A percentile compares a stretch with the other conserved stretches of the same genome.
Evolutionary conservation across 352 stramenopile species (phyloP).

Genomic region (Globisporangium cylindrosporum): DNA sequence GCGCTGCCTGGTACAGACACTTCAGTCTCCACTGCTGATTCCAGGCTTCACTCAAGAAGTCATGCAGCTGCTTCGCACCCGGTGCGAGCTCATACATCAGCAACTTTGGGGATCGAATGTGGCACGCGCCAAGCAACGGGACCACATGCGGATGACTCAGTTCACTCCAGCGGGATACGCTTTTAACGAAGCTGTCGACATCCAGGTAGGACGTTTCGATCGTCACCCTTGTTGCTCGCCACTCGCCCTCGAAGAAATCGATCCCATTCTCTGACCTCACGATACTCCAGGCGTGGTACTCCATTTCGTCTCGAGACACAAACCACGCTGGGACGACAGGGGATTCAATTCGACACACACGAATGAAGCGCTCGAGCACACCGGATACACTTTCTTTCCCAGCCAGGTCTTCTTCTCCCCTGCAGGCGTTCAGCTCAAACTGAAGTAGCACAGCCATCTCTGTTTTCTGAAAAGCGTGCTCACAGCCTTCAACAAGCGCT

Average conservation of each 20-base stretch:
- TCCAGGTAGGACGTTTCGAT: not conserved
- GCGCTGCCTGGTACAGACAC: slow-evolving; percentile 20
- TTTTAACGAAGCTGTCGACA: not conserved
- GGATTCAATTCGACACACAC: not conserved
- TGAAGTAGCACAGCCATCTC: no score
- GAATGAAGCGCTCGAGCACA: not conserved
- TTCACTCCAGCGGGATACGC: not conserved
- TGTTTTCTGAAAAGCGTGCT: no score
- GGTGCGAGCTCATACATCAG: not conserved
- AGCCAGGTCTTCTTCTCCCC: not conserved
- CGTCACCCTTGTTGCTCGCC: not conserved
- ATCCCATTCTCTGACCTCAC: not conserved
- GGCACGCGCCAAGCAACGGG: slow-evolving; percentile 1
- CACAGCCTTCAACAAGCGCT: no score
- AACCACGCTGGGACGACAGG: not conserved
- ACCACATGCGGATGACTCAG: slow-evolving; percentile 5
- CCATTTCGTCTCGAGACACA: not conserved
- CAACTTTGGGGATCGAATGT: slow-evolving; percentile 1
- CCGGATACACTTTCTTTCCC: not conserved
- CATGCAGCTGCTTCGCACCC: not conserved
- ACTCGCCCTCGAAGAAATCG: not conserved
- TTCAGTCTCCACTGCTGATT: slow-evolving; percentile 5
- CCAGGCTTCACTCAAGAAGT: not conserved
- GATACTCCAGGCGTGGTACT: not conserved
- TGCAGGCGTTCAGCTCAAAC: not conserved